Evolutionary conservation across 352 stramenopile species (phyloP), one percentile per base, ranked within the genome.

Genomic region (Thalassiosira hispida): DNA sequence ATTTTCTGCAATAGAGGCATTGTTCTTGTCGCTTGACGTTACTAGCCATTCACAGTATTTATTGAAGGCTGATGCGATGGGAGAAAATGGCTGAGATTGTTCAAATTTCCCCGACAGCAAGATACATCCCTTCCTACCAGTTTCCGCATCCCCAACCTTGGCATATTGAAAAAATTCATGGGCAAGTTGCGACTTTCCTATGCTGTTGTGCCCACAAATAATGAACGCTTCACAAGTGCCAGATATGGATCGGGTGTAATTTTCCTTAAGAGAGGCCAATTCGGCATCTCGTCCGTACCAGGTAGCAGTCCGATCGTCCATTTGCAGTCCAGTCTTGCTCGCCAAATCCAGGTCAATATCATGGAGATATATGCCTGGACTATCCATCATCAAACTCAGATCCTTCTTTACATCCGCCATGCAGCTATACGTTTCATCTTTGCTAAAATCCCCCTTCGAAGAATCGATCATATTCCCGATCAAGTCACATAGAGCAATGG

Each of bases 381-480:
- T 72, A 2, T 81, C 73, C 0, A 75, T 20, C 73, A 81, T 73
- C 16, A 75, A 47, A 12, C 35, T 27, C 27, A 81, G 57, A 66
- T 81, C 73, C 44, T 35, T 31, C 4, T 31, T 56, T 22, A 81
- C 64, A 7, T 81, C 53, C 31, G 5, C 5, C 33, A 81, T 76
- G 3, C 38, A 12, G 5, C 25, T 12, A 29, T 81, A 81, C 2
- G 53, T 25, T 38, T 81, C 73, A 25, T 72, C 49, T 60, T 55
- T 47, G 22, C 55, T 72, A 8, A 76, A 66, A 47, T 69, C 65
- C 6, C 44, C 73, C 42, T 74, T 63, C 11, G 27, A 29, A 42
- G 33, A 60, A 29, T 76, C 56, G 12, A 81, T 23, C 73, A 81
- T 81, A 29, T 81, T 67, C 8, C 9, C 53, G 53, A 81, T 59